Base-by-base conservation (phyloP, 208 protist genomes). In the Herpetomonas samuelpessoai region DNA sequence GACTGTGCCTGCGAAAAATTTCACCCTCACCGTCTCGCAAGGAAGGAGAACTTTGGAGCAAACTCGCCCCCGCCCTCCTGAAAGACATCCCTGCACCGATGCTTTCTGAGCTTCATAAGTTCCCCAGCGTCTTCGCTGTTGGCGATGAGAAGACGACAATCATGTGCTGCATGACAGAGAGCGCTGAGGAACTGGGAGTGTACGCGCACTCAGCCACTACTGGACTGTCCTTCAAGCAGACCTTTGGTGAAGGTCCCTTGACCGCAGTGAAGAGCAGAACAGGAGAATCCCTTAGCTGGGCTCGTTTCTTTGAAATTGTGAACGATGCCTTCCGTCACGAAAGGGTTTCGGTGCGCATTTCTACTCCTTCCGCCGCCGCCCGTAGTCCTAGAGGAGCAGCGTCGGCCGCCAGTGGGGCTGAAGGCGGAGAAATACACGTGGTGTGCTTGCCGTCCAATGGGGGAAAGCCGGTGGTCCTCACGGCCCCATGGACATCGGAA, bases 111-210 rank as follows among this genome's bases (percentile, higher is more conserved):
- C 57, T 96, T 38, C 81, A 81, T 21, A 69, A 60, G 46, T 80
- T 69, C 38, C 63, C 83, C 16, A 70, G 65, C 46, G 55, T 88
- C 24, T 93, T 74, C 39, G 72, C 79, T 2, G 70, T 75, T 24
- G 71, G 73, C 27, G 19, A 55, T 19, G 68, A 81, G 48, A 64
- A 71, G 19, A 58, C 71, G 4, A 73, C 62, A 26, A 55, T 93
- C 50, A 92, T 92, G 84, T 74, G 71, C 2, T 65, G 64, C 53
- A 88, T 93, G 72, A 63, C 65, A 44, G 68, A 81, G 0, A 57
- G 47, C 28, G 79, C 79, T 24, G 70, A 91, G 27, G 54, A 61
- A 30, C 60, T 96, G 10, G 58, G 54, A 6, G 12, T 96, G 3
- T 81, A 71, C 44, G 80, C 78, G n/a, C 76, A 79, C 48, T 63